Base-by-base conservation (phyloP, 805 yeast species). In the Yamadazyma scolyti region DNA sequence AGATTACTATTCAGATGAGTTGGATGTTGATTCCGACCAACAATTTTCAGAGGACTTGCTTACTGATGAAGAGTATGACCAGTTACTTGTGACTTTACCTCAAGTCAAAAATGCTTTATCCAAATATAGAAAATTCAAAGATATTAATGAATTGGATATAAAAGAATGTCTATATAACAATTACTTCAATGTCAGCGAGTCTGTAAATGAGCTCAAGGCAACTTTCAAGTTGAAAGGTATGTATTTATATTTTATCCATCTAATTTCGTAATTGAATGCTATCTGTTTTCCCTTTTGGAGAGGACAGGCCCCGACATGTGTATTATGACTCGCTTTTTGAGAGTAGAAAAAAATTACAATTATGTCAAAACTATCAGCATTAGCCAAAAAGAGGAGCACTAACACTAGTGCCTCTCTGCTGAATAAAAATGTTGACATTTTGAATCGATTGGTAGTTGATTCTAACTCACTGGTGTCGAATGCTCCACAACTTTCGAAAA, bases 121-220 rank as follows among this genome's bases (percentile, higher is more conserved):
- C 12, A 56, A 57, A 6, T 71, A 68, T 42, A 61, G 66, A 33
- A 65, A 71, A 29, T 18, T 20, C 5, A 8, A 23, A 10, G 50
- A 51, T 6, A 64, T 75, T 27, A 59, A 64, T 6, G 81, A 75
- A 16, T 45, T 58, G 9, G 75, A 70, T 27, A 52, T 82, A 37
- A 73, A 77, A 44, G 81, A 77, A 40, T 58, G 75, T 0, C 58
- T 82, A 8, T 80, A 79, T 71, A 63, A 61, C 40, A 74, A 76
- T 43, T 78, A 78, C 48, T 71, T 72, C 47, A 77, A 73, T 25
- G 46, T 77, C 4, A 74, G 70, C 4, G 68, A 68, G 9, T 52
- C 85, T 0, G 42, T 78, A 6, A 62, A 56, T 19, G 79, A 77
- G 36, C 50, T 73, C 27, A 67, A 65, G 36, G 34, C 43, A 8